Evolutionary conservation across 345 rosid species (phyloP), one percentile per base, ranked within the genome.

Genomic region (Bruguiera gymnorhiza): DNA sequence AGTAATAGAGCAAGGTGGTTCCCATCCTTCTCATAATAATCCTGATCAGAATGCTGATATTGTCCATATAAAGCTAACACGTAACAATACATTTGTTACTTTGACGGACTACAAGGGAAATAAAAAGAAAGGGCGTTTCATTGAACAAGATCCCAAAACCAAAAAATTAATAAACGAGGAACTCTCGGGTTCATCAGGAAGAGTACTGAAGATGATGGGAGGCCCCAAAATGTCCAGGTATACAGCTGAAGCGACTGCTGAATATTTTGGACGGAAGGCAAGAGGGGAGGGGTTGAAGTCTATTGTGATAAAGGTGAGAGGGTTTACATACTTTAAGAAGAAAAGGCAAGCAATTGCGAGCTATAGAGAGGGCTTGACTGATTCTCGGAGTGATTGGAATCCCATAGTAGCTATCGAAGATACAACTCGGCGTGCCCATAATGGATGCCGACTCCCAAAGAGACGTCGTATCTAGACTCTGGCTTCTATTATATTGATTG

Each of bases 221-320:
- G 97, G 88, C 7, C 63, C 86, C 23, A 87, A 87, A 75, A 63
- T 83, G 53, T 75, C 96, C 1, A 82, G 83, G 15, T 91, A 88
- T 80, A 84, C 88, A 7, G 90, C 99, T 39, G 97, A 92, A 77
- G 97, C 99, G 31, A 86, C 93, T 13, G 93, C 99, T 8, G 99
- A 95, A 70, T 83, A 85, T 63, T 87, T 86, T 46, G 99, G 99
- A 46, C 79, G 92, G 23, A 30, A 71, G 70, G 86, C 86, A 2
- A 88, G 86, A 71, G 83, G 78, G 3, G 68, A 84, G 86, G 99
- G 96, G 6, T 58, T 95, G 76, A 90, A 84, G 57, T 87, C 93
- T 2, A 87, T 95, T n/a, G 97, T 92, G 61, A 70, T 90, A 61
- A 95, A 81, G 70, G 97, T 95, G 62, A 88, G 86, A 31, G 99